A percentile compares a stretch with the other conserved stretches of the same genome.
These are phyloP conservation scores for Penicillium paneum DNA, from an alignment of 2,329 filamentous ascomycete species.

Conservation along the genomic window DNA sequence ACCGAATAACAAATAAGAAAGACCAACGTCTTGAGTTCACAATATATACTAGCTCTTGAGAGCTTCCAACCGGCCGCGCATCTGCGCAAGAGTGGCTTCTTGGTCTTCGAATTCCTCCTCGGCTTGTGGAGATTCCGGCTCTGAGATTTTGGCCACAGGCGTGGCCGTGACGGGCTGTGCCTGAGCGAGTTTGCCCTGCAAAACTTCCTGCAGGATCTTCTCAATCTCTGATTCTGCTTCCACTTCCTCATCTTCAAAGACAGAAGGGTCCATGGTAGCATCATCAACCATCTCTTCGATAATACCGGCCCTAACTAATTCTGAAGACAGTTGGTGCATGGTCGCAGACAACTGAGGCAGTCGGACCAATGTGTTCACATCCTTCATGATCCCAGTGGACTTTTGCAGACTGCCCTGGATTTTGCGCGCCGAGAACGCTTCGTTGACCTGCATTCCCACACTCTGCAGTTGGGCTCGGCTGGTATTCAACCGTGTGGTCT, in stretches of 20 bases:
- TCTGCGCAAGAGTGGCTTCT: constrained; percentile 88
- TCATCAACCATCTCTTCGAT: constrained; percentile 98
- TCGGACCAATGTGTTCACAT: constrained; percentile 81
- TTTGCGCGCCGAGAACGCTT: constrained; percentile 91
- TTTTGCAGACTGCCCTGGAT: constrained; percentile 89
- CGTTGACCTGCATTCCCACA: constrained; percentile 96
- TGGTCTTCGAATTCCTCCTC: constrained; percentile 78
- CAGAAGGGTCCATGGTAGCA: constrained; percentile 69
- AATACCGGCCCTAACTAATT: constrained; percentile 91
- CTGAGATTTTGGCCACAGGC: constrained; percentile 43
- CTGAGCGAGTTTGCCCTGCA: constrained; percentile 76
- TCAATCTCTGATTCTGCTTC: constrained; percentile 85
- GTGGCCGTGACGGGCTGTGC: constrained; percentile 53
- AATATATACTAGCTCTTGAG: constrained; percentile 68
- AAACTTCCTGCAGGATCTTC: constrained; percentile 84
- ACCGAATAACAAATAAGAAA: neutral
- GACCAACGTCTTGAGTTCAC: neutral
- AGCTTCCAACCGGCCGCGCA: constrained; percentile 87
- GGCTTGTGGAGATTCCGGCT: constrained; percentile 43
- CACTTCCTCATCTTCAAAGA: constrained; percentile 67
- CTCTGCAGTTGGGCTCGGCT: constrained; percentile 87
- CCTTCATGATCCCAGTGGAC: constrained; percentile 91
- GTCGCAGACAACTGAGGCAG: constrained; percentile 83
- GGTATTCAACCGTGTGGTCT: constrained; percentile 70
- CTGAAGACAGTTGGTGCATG: constrained; percentile 81